Base-by-base conservation (phyloP, 768 basidiomycete genomes). In the Russula vinacea region DNA sequence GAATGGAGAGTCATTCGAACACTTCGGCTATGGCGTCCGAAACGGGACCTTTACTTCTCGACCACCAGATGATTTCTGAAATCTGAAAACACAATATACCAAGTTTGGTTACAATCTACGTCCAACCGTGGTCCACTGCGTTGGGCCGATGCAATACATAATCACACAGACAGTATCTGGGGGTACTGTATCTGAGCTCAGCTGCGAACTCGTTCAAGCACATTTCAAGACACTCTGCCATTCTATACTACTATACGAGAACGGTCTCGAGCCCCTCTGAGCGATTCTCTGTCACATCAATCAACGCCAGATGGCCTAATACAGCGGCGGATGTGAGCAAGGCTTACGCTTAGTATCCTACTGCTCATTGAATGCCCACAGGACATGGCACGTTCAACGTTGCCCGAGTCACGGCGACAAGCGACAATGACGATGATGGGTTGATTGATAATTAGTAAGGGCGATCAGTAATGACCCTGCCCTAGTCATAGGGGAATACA, bases 401-500 rank as follows among this genome's bases (percentile, higher is more conserved):
- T 54, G 42, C 16, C 9, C 13, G 33, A n/a, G 40, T 16, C 22
- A 24, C 4, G 32, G 29, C 32, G 59, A 44, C 14, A 52, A 33
- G n/a, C 10, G 17, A 22, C 16, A 33, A 35, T 24, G 40, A 16
- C 22, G n/a, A 22, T 10, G 42, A 44, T 24, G 40, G 22, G 40
- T 37, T 14, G 22, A 22, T 61, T 54, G 53, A 37, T 11, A n/a
- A 14, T 14, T 37, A 14, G 47, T 53, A 26, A 45, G 44, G 50
- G 51, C 42, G n/a, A 22, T 59, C 51, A 58, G 49, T 10, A 45
- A 45, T 45, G 37, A 37, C 24, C 35, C 35, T 29, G 51, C 51
- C 44, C 33, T 40, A 35, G n/a, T 49, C 37, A 40, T 37, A 37
- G 45, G 37, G 9, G 60, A 62, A 55, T 61, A 54, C 44, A 62